A percentile compares a stretch with the other conserved stretches of the same genome.
Conservation (phyloP, 108 stramenopile species). For the Cyclotella sp. region DNA sequence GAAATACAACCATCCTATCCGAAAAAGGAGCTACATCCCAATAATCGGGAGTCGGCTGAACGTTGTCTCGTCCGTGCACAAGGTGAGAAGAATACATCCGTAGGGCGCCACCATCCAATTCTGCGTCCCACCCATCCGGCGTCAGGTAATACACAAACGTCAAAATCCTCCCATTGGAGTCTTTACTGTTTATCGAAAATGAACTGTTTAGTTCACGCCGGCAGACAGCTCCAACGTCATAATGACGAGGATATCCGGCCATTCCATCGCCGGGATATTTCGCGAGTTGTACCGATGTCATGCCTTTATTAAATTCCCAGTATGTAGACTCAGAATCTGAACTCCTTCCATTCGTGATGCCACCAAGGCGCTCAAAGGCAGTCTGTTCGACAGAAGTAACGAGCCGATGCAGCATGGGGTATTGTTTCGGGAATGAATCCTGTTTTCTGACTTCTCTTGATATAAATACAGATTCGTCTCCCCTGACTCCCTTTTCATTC, state of each 20-base stretch:
- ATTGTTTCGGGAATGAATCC: slow-evolving; percentile 30
- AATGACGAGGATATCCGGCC: slow-evolving; percentile 67
- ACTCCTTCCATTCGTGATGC: neutral
- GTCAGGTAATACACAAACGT: slow-evolving; percentile 79
- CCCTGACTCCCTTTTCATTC: slow-evolving; percentile 32
- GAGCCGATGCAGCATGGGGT: slow-evolving; percentile 52
- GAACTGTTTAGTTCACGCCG: slow-evolving; percentile 11
- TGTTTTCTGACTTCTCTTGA: slow-evolving; percentile 43
- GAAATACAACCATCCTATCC: slow-evolving; percentile 73
- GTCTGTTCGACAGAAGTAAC: slow-evolving; percentile 48
- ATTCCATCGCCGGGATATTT: slow-evolving; percentile 65
- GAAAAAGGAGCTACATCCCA: slow-evolving; percentile 55
- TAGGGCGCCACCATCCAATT: slow-evolving; percentile 65
- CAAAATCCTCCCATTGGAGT: slow-evolving; percentile 50
- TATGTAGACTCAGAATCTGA: neutral
- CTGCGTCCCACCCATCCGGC: slow-evolving; percentile 58
- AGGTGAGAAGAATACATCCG: slow-evolving; percentile 42
- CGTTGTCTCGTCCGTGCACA: neutral
- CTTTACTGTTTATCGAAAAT: neutral
- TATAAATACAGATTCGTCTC: slow-evolving; percentile 58
- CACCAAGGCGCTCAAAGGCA: slow-evolving; percentile 1
- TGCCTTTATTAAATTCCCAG: neutral
- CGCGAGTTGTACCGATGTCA: slow-evolving; percentile 74
- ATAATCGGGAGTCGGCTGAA: neutral
- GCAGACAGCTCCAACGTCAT: slow-evolving; percentile 55